Percentiles rank a stretch among this genome's conserved stretches.
Evolutionary conservation across 2,329 filamentous ascomycete species (phyloP).

Genomic region (Beauveria medogensis): DNA sequence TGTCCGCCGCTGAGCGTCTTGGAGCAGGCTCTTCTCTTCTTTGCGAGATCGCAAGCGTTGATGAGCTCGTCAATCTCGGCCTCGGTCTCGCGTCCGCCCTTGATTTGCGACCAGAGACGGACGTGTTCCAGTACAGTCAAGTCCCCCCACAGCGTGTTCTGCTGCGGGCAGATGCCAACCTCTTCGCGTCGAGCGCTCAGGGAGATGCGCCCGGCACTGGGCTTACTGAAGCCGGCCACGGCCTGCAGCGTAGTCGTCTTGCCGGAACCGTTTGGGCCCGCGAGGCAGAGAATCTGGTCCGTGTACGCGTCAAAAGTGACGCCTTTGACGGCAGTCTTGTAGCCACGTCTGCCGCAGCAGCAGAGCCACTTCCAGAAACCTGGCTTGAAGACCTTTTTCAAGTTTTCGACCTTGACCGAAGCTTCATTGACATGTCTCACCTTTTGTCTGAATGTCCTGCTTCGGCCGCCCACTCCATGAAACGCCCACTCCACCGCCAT

Average conservation of each 20-base stretch:
- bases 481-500: slow-evolving; percentile 24
- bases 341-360: slow-evolving; percentile 24
- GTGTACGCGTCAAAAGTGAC: slow-evolving; percentile 50
- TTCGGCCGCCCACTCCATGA: slow-evolving; percentile 26
- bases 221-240: slow-evolving; percentile 54
- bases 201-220: slow-evolving; percentile 51
- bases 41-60: slow-evolving; percentile 48
- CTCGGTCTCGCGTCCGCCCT: slow-evolving; percentile 36
- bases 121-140: slow-evolving; percentile 60
- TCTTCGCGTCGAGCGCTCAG: slow-evolving; percentile 43
- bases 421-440: background rate
- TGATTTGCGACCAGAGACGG: slow-evolving; percentile 54
- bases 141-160: slow-evolving; percentile 60
- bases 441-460: background rate
- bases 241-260: slow-evolving; percentile 64
- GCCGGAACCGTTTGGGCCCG: slow-evolving; percentile 63
- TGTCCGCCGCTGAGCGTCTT: slow-evolving; percentile 34
- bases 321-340: slow-evolving; percentile 48
- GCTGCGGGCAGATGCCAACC: slow-evolving; percentile 52
- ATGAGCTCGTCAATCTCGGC: slow-evolving; percentile 43
- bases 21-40: slow-evolving; percentile 47
- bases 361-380: slow-evolving; percentile 21
- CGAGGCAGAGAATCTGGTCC: slow-evolving; percentile 56
- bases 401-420: background rate
- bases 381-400: slow-evolving; percentile 26